Base-by-base conservation (phyloP, 257 asterid species). In the Verbena officinalis region DNA sequence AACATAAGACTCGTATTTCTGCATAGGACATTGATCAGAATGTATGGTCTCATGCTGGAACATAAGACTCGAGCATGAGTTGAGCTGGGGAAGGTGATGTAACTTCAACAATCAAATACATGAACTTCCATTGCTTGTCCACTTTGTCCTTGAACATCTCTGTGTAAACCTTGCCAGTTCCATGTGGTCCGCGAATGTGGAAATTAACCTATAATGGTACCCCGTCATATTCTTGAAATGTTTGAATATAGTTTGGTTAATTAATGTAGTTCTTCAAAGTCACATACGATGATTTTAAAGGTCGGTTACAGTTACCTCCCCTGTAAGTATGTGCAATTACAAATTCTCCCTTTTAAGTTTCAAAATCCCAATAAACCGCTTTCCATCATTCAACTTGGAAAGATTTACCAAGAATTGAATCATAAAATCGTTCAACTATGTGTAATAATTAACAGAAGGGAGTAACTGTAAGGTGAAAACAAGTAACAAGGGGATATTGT, bases 61-160 rank as follows among this genome's bases (percentile, higher is more conserved):
- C 84, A 56, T 90, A 94, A 7, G 99, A 94, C 85, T 94, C 97
- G 69, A 94, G 96, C 89, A 90, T 82, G 68, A 94, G 76, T 62
- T 84, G 95, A 36, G 91, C 77, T 4, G 79, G 87, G 51, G 95
- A 69, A 54, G 97, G 99, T 9, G 91, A 79, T 39, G 73, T 74
- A 65, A 94, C 71, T 59, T 94, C 96, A 9, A 90, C 97, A 42
- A 90, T 77, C 63, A 94, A 77, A 74, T 84, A 90, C 74, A 78
- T 83, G 72, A 80, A 94, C 84, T 90, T 94, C 97, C 99, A 90
- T 62, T 90, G 84, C 63, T 80, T 88, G 75, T 88, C 96, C 67
- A 51, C 87, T 55, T 83, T 77, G 83, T 90, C 96, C 52, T 86
- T 89, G 78, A 94, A 90, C 97, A 94, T 94, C 87, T 90, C 99